These are phyloP conservation scores for Aspergillus haitiensis DNA, from an alignment of 495 filamentous ascomycete genomes.

Conservation along the genomic window DNA sequence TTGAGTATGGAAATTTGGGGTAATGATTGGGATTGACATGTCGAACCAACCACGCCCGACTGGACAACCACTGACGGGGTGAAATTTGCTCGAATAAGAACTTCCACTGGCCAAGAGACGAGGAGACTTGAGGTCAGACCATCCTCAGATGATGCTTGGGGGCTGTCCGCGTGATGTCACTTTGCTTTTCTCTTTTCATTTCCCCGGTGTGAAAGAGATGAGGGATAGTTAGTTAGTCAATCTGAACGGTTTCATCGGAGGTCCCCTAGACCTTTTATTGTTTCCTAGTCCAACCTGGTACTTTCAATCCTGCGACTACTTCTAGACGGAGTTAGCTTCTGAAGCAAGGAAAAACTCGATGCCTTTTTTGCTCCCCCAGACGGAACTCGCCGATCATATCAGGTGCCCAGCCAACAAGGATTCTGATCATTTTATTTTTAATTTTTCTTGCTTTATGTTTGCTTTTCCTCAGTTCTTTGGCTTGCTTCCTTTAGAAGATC, in stretches of 20 bases:
- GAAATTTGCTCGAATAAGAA: background rate
- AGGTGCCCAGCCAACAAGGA: constrained; percentile 7
- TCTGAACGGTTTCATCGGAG: constrained; percentile 5
- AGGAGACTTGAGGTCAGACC: constrained; percentile 19
- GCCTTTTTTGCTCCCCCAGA: constrained; percentile 10
- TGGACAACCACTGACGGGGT: too few relatives aligned
- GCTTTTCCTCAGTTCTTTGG: constrained; percentile 6
- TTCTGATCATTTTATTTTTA: constrained; percentile 12
- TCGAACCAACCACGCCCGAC: too few relatives aligned
- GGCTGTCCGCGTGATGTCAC: constrained; percentile 27
- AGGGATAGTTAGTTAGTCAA: constrained; percentile 12
- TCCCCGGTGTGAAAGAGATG: constrained; percentile 19
- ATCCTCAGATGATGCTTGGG: constrained; percentile 23
- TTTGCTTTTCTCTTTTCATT: constrained; percentile 18
- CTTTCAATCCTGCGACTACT: background rate
- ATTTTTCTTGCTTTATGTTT: constrained; percentile 17
- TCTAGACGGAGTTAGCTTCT: too few relatives aligned
- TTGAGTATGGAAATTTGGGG: too few relatives aligned
- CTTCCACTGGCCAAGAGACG: background rate
- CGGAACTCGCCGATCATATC: constrained; percentile 20
- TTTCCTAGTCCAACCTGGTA: background rate
- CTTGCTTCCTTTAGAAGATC: background rate
- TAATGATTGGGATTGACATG: too few relatives aligned
- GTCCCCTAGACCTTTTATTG: constrained; percentile 2
- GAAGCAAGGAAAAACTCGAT: too few relatives aligned